Base-by-base conservation (phyloP, 768 basidiomycete species). In the Mrakia frigida region DNA sequence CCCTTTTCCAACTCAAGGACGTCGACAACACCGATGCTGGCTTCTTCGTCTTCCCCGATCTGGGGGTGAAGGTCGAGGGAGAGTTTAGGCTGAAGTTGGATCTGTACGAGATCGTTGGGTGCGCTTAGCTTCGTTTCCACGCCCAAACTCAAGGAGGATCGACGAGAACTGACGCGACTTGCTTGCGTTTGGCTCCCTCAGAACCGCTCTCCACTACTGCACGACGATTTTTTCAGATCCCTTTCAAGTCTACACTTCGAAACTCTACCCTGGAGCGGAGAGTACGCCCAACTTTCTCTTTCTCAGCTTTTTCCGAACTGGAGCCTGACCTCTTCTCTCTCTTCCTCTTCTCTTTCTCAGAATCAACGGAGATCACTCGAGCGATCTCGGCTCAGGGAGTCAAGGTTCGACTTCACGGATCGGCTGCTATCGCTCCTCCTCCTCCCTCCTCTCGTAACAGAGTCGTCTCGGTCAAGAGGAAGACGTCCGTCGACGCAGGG, bases 31-130 rank as follows among this genome's bases (percentile, higher is more conserved):
- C 85, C 73, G 86, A 86, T 78, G 93, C 92, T 11, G 94, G 93
- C 0, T 94, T 95, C 85, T 98, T 98, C 81, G 94, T 97, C 43
- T 98, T 98, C 80, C 95, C 95, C 0, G 95, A 97, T 83, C 87
- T 98, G 35, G 91, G 91, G 77, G 93, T 98, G 7, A 86, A 93
- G 77, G 93, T 92, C 3, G 95, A 98, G 83, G 95, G 95, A 11
- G 91, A 90, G 79, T 98, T 95, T 81, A 86, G 92, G 18, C 84
- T 92, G 74, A 90, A 90, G 82, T 85, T 90, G 78, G 88, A 87
- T 72, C 84, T 98, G 70, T 98, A 91, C 82, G 95, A 98, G 84
- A 92, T 97, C 73, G 91, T 94, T 59, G 91, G 90, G 93, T 94
- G 80, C 83, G 91, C 89, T 23, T 6, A 73, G 23, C 43, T 46